Conservation (phyloP, 2,329 filamentous ascomycete genomes). For the Colletotrichum viniferum region DNA sequence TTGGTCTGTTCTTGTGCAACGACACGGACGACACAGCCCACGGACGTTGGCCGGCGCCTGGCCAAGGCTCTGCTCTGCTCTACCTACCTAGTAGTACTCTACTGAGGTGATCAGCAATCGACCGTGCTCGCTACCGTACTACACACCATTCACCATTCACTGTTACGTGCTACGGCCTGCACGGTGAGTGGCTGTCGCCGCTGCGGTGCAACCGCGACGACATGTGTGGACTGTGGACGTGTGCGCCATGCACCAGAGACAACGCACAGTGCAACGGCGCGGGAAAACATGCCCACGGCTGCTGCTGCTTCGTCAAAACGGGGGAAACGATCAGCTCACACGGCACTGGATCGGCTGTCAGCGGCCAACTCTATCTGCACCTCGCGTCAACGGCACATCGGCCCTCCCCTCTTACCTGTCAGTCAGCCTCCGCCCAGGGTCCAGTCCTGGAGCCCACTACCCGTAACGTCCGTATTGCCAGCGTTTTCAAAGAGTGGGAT, state of each 20-base stretch:
- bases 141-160: not conserved
- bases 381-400: slow-evolving; percentile 16
- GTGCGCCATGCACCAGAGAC: not conserved
- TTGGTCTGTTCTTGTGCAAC: slow-evolving; percentile 8
- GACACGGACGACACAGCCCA: not conserved
- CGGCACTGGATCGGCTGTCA: slow-evolving; percentile 15
- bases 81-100: not conserved
- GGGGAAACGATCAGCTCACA: slow-evolving; percentile 15
- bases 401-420: not conserved
- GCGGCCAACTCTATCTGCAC: slow-evolving; percentile 21
- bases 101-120: not conserved
- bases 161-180: not conserved
- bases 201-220: slow-evolving; percentile 7
- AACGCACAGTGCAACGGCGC: slow-evolving; percentile 5
- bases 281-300: not conserved
- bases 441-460: not conserved
- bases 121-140: slow-evolving; percentile 3
- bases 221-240: not conserved
- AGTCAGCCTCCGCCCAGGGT: slow-evolving; percentile 1
- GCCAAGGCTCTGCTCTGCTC: not conserved
- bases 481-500: slow-evolving; percentile 2
- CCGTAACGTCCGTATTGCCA: not conserved
- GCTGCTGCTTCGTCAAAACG: not conserved
- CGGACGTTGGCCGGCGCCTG: slow-evolving; percentile 16
- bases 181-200: not conserved